A percentile compares a stretch with the other conserved stretches of the same genome.
Conservation (phyloP, 495 filamentous ascomycete species). For the Daldinia grandis region DNA sequence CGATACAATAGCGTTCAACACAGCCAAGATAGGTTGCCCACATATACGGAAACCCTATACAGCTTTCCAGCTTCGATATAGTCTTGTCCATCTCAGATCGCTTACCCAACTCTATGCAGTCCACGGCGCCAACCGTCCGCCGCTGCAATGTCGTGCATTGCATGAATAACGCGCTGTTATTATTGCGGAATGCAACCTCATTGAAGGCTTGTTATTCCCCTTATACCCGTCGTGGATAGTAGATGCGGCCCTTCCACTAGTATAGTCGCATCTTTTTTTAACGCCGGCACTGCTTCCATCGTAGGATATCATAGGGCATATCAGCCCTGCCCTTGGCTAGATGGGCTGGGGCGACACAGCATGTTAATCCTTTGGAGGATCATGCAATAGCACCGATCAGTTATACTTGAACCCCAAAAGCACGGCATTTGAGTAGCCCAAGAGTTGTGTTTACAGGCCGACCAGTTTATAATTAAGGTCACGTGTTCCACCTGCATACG, state of each 20-base stretch:
- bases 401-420: constrained; percentile 30
- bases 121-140: constrained; percentile 40
- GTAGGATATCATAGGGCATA: constrained; percentile 29
- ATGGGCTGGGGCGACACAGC: constrained; percentile 28
- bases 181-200: constrained; percentile 39
- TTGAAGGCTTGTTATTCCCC: constrained; percentile 38
- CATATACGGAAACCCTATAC: constrained; percentile 19
- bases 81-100: constrained; percentile 38
- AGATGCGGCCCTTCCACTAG: constrained; percentile 20
- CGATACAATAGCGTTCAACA: constrained; percentile 14
- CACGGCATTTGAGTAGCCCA: constrained; percentile 31
- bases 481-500: constrained; percentile 39
- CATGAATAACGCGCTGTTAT: constrained; percentile 33
- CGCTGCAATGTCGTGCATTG: constrained; percentile 42
- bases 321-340: constrained; percentile 32
- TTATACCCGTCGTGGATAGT: constrained; percentile 42
- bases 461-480: constrained; percentile 27
- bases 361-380: constrained; percentile 35
- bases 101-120: constrained; percentile 37
- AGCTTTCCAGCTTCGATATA: constrained; percentile 31
- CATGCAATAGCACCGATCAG: constrained; percentile 34
- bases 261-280: constrained; percentile 38
- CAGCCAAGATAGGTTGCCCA: constrained; percentile 22
- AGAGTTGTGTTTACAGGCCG: constrained; percentile 11
- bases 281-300: constrained; percentile 22